phyloP scores from a whole-genome alignment of 805 yeast species.

The Candida glaebosa region DNA sequence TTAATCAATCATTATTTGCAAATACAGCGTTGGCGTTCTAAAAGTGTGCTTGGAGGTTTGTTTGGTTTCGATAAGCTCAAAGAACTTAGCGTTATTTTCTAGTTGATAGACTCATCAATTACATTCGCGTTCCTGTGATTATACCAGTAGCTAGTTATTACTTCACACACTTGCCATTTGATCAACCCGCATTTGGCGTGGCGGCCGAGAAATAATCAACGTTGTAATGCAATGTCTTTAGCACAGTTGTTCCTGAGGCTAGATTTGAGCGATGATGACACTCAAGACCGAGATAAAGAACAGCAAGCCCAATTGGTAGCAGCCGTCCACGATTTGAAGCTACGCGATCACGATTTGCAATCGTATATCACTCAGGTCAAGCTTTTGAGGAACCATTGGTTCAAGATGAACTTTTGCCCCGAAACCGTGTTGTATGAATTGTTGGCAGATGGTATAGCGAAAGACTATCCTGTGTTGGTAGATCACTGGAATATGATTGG shows the following conservation, averaged over 20 bases:
- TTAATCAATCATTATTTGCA: too few species aligned
- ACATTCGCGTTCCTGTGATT: too few species aligned
- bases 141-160: too few species aligned
- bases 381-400: conserved; percentile 4
- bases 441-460: neutral
- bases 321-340: neutral
- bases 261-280: neutral
- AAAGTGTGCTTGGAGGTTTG: too few species aligned
- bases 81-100: too few species aligned
- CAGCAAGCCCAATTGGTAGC: neutral
- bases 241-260: neutral
- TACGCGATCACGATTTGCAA: neutral
- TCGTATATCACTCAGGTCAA: conserved; percentile 1
- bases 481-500: conserved; percentile 1
- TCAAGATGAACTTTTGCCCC: neutral
- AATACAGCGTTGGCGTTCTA: too few species aligned
- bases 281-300: neutral
- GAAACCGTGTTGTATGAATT: neutral
- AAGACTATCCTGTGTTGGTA: neutral
- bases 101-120: too few species aligned
- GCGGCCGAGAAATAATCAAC: neutral
- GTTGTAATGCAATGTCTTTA: conserved; percentile 2
- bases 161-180: too few species aligned
- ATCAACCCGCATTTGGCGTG: too few species aligned
- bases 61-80: too few species aligned